Conservation (phyloP, 352 stramenopile genomes). For the Globisporangium cederbergense region DNA sequence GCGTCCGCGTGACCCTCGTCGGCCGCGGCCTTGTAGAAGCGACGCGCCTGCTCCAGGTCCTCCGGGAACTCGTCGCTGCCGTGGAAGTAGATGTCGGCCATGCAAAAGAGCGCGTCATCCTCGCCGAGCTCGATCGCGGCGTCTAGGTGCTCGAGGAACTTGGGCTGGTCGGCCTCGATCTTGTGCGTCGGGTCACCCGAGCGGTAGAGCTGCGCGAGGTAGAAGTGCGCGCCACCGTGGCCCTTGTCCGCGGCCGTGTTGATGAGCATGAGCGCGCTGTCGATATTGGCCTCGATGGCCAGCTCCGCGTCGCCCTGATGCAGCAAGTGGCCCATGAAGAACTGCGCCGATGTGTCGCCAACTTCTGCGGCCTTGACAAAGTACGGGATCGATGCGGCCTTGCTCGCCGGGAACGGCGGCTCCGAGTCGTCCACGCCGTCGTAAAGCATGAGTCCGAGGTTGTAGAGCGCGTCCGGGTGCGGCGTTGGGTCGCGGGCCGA, state of each 20-base stretch:
- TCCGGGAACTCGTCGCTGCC: conserved; percentile 72
- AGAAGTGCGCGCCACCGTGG: conserved; percentile 76
- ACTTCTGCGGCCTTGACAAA: conserved; percentile 75
- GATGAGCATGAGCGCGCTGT: conserved; percentile 72
- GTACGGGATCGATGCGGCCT: conserved; percentile 61
- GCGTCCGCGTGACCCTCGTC: conserved; percentile 65
- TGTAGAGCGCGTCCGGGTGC: conserved; percentile 81
- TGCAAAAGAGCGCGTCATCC: conserved; percentile 77
- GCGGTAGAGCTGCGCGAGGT: conserved; percentile 85
- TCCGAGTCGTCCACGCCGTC: conserved; percentile 71
- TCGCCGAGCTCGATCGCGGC: conserved; percentile 57
- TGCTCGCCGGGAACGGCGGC: conserved; percentile 58
- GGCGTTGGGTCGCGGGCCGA: conserved; percentile 42
- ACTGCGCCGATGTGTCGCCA: conserved; percentile 76
- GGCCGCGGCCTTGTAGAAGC: conserved; percentile 71
- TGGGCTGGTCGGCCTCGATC: conserved; percentile 41
- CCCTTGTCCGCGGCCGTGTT: conserved; percentile 63
- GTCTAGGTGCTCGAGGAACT: conserved; percentile 68
- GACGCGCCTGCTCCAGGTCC: conserved; percentile 60
- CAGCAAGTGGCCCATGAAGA: conserved; percentile 84
- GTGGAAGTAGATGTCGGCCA: conserved; percentile 86
- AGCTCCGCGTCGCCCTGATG: conserved; percentile 73
- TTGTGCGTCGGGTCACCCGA: conserved; percentile 57
- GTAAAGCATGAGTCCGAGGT: conserved; percentile 77
- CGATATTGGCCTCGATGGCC: conserved; percentile 55